Percentiles rank a stretch among this genome's conserved stretches.
Evolutionary conservation across 139 green algal genomes (phyloP).

Genomic region (Chlamydomonas applanata): DNA sequence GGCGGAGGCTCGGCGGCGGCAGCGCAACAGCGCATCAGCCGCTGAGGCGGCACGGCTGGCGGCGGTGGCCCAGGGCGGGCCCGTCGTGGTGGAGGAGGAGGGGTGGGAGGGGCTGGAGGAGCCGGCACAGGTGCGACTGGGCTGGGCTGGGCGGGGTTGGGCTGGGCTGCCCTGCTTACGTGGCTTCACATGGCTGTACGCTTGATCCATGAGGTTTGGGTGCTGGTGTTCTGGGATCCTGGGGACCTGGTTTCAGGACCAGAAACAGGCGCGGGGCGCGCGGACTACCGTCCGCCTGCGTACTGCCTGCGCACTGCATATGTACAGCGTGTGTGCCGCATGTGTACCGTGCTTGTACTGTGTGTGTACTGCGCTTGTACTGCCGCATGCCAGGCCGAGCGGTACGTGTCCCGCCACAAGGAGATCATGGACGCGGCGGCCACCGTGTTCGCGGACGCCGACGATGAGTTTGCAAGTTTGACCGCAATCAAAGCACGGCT

Average conservation of each 20-base stretch:
- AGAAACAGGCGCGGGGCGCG: too few species aligned
- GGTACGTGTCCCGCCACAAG: slow-evolving; percentile 48
- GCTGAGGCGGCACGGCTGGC: background rate
- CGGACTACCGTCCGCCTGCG: too few species aligned
- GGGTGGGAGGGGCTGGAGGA: slow-evolving; percentile 5
- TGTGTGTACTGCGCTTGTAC: too few species aligned
- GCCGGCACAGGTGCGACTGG: background rate
- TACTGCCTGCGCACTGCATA: too few species aligned
- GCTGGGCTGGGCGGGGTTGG: background rate
- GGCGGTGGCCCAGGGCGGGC: background rate
- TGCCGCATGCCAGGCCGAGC: slow-evolving; percentile 20
- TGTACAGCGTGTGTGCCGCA: too few species aligned
- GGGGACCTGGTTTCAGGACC: too few species aligned
- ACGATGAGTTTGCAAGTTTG: slow-evolving; percentile 73
- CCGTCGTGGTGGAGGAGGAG: slow-evolving; percentile 13
- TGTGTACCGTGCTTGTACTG: too few species aligned
- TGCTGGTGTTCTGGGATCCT: too few species aligned
- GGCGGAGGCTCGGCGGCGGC: slow-evolving; percentile 23
- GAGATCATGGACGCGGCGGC: slow-evolving; percentile 62
- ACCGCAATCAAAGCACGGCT: slow-evolving; percentile 47
- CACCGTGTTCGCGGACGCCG: slow-evolving; percentile 81
- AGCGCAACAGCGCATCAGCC: background rate
- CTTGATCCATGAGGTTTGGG: too few species aligned
- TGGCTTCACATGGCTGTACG: too few species aligned
- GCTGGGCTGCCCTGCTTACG: too few species aligned